Conservation (phyloP, 2,329 filamentous ascomycete genomes). For the Metarhizium sp. region DNA sequence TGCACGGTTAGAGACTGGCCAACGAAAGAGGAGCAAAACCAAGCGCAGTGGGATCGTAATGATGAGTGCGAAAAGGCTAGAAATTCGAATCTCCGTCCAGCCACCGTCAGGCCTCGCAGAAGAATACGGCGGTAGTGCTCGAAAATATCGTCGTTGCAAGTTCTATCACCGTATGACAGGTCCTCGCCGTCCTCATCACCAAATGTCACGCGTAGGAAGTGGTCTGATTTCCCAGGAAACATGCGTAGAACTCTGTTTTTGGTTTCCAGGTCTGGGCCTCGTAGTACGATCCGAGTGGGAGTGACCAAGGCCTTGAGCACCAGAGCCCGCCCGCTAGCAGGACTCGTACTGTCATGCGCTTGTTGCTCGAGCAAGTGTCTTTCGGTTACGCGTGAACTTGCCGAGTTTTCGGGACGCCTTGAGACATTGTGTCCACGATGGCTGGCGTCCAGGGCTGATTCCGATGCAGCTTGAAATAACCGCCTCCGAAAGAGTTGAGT, state of each 20-base stretch:
- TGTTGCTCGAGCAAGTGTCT: no score
- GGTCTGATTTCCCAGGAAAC: slow-evolving; percentile 44
- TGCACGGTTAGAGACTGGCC: slow-evolving; percentile 20
- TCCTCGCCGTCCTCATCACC: slow-evolving; percentile 62
- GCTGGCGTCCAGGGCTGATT: no score
- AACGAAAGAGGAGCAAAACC: slow-evolving; percentile 46
- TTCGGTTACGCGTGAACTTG: no score
- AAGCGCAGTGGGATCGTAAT: slow-evolving; percentile 59
- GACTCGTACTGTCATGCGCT: no score
- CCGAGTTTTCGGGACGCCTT: no score
- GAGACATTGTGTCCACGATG: no score
- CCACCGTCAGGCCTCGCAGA: slow-evolving; percentile 38
- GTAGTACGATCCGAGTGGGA: slow-evolving; percentile 45
- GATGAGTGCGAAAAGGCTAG: slow-evolving; percentile 76
- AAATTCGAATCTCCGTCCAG: slow-evolving; percentile 53
- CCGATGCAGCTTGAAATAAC: no score
- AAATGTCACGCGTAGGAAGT: slow-evolving; percentile 64
- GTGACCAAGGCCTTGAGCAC: slow-evolving; percentile 51
- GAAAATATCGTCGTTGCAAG: slow-evolving; percentile 40
- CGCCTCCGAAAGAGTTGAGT: no score
- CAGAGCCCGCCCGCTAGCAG: no score
- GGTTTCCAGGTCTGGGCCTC: slow-evolving; percentile 55
- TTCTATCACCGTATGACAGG: slow-evolving; percentile 45
- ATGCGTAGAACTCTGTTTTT: slow-evolving; percentile 65
- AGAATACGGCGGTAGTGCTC: slow-evolving; percentile 53